Conservation (phyloP, 2,329 filamentous ascomycete genomes). For the Aaosphaeria arxii region DNA sequence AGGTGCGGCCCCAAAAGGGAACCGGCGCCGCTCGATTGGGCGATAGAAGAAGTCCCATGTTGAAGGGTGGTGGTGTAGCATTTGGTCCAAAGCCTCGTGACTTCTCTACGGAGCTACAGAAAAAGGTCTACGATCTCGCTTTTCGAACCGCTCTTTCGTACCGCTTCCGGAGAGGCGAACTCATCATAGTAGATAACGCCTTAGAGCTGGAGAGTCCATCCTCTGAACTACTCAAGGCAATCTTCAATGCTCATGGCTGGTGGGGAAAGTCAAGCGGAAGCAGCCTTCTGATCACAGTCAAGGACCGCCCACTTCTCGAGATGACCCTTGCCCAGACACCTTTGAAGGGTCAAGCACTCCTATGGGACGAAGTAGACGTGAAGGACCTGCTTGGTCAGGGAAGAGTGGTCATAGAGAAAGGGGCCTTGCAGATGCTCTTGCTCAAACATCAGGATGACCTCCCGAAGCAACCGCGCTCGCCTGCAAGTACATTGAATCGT, state of each 20-base stretch:
- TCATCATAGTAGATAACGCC: conserved; percentile 78
- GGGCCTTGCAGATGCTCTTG: conserved; percentile 74
- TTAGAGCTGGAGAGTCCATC: conserved; percentile 67
- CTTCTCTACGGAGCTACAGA: conserved; percentile 78
- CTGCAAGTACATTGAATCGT: neutral
- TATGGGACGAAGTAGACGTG: conserved; percentile 81
- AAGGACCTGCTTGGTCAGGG: conserved; percentile 88
- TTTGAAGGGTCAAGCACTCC: conserved; percentile 67
- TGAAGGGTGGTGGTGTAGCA: conserved; percentile 80
- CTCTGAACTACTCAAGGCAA: conserved; percentile 61
- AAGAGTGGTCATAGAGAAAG: conserved; percentile 81
- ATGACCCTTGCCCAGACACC: conserved; percentile 64
- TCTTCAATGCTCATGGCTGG: conserved; percentile 67
- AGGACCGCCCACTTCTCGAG: conserved; percentile 54
- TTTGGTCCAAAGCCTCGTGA: conserved; percentile 91
- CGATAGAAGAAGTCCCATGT: conserved; percentile 75
- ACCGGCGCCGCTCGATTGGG: conserved; percentile 76
- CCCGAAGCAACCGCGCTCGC: neutral
- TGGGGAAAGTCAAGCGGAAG: conserved; percentile 18
- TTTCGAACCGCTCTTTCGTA: conserved; percentile 94
- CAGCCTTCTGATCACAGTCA: conserved; percentile 28
- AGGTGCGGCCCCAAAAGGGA: conserved; percentile 85
- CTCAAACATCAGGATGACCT: conserved; percentile 68
- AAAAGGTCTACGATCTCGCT: conserved; percentile 91
- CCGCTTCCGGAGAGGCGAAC: conserved; percentile 80